These are phyloP conservation scores for Raddia distichophylla DNA, from an alignment of 176 grass and related monocot genomes.

Conservation along the genomic window DNA sequence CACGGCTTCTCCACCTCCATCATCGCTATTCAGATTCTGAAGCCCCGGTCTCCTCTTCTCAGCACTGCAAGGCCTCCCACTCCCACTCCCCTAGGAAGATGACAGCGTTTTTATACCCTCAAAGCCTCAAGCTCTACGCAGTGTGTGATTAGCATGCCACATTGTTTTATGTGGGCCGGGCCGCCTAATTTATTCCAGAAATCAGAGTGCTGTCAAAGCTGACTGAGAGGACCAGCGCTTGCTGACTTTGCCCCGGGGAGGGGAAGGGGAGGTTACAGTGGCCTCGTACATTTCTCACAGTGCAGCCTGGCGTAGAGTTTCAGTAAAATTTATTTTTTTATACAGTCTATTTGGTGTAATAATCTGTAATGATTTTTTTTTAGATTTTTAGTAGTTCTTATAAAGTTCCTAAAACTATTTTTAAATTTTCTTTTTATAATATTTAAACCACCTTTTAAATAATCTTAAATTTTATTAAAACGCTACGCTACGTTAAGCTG, in stretches of 20 bases:
- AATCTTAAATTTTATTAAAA: too few species aligned
- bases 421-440: too few species aligned
- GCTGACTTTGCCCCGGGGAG: background rate
- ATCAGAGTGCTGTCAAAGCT: slow-evolving; percentile 13
- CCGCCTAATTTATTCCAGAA: background rate
- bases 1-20: slow-evolving; percentile 63
- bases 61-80: background rate
- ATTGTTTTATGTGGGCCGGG: background rate
- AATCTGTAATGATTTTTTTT: too few species aligned
- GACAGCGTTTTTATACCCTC: background rate
- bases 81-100: background rate
- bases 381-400: too few species aligned
- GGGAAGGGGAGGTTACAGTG: too few species aligned
- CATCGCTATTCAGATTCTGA: background rate
- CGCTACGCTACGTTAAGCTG: too few species aligned
- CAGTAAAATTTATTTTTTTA: too few species aligned
- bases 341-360: too few species aligned
- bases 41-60: background rate
- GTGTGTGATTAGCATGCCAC: background rate
- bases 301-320: too few species aligned
- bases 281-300: too few species aligned
- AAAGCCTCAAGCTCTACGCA: background rate
- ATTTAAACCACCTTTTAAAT: too few species aligned
- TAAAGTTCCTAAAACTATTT: too few species aligned
- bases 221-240: background rate